Base-by-base conservation (phyloP, 306 rosid species). In the Malus fusca region DNA sequence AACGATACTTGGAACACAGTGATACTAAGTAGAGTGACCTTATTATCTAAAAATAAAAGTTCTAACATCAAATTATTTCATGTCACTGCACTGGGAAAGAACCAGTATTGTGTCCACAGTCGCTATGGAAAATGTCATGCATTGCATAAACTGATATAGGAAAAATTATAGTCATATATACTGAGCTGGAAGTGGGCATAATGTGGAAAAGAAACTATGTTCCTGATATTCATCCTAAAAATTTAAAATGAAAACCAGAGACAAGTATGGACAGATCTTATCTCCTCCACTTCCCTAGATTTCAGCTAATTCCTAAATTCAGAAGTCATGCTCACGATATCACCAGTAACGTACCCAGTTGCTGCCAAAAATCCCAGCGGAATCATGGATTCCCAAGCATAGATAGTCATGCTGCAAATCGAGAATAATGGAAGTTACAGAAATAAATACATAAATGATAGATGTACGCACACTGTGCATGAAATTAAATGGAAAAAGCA, bases 301-400 rank as follows among this genome's bases (percentile, higher is more conserved):
- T 52, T 37, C 17, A 58, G 37, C 30, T 35, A 22, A n/a, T 35
- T 37, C 25, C 66, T 14, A 72, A 31, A 31, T 19, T 12, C 21
- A 56, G 64, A 71, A 78, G 12, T 42, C 44, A 42, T 42, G 44
- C 71, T 74, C 63, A 8, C 75, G 77, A 10, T 42, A 42, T 42
- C 12, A 79, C 60, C 63, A 77, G 65, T 48, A 46, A 81, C 91
- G 12, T 89, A 89, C 95, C 94, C 97, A 17, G 87, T 76, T 37
- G 94, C 88, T 82, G 90, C 95, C 78, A 91, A 70, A 76, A 88
- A 91, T 71, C 91, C 97, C 17, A 91, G 90, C 1, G 92, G 88
- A 83, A 86, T 88, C 92, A 91, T 91, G 21, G 94, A 91, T 77
- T 91, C 91, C 92, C 97, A 91, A 52, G 80, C 92, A 79, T 62